Evolutionary conservation across 2,329 filamentous ascomycete species (phyloP), one percentile per base, ranked within the genome.

Genomic region (Apiospora phragmitis): DNA sequence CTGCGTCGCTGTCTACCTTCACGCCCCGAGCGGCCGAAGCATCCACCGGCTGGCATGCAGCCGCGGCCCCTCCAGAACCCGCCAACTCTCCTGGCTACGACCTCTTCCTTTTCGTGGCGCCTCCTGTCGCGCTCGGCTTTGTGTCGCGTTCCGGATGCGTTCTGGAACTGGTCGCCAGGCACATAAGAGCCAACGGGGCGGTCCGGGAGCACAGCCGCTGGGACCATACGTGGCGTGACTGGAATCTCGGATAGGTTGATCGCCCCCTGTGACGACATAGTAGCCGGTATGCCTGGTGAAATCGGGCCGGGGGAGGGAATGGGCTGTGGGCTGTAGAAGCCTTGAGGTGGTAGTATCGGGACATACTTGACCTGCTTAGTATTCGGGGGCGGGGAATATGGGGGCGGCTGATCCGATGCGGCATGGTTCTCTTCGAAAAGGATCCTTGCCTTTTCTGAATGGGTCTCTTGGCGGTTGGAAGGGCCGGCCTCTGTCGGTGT

Each of bases 31-130:
- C 90, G 85, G 1, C 91, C 91, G 77, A 90, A 91, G 78, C 90
- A 93, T 1, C 91, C 90, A n/a, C 83, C 86, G 21, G 86, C 83
- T 0, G 89, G 86, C 45, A 93, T 83, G 72, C 88, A 92, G 12
- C 87, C 88, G 66, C 91, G 86, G 2, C 91, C 91, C 76, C 88
- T 87, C 90, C 91, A 93, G 55, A 89, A 84, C 4, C 89, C 87
- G 2, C 90, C 90, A 0, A 85, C 78, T 73, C 86, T 89, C 67
- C 84, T 85, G 1, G 88, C 89, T 24, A 87, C 75, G 2, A 84
- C 84, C 51, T 93, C 91, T 79, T 93, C 91, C 71, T 91, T 92
- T 77, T 93, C 91, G 70, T 87, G 86, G 26, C 85, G 87, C 72
- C 84, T 86, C 70, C 85, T 86, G 76, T 83, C 84, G 59, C 83